Evolutionary conservation across 2,329 filamentous ascomycete species (phyloP).

Genomic region (Neophaeococcomyces aloes): DNA sequence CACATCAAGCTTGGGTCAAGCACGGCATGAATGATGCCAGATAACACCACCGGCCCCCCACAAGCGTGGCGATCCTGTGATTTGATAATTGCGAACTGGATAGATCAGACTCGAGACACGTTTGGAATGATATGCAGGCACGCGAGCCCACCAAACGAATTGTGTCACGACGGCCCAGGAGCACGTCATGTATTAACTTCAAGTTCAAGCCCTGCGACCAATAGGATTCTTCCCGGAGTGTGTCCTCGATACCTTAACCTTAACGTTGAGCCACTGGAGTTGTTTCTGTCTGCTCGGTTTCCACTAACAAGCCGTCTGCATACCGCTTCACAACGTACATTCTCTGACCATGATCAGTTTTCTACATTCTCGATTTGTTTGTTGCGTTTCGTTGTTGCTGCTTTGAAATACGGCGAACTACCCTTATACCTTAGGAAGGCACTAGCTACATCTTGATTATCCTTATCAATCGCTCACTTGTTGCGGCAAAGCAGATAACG

Average conservation of each 20-base stretch:
- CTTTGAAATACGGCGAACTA: conserved; percentile 4
- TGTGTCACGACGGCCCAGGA: not conserved
- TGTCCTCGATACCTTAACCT: not conserved
- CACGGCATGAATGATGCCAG: too few relatives aligned
- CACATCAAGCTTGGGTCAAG: not conserved
- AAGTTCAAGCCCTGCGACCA: not conserved
- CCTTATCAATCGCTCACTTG: too few relatives aligned
- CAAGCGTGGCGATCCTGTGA: too few relatives aligned
- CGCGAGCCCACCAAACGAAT: not conserved
- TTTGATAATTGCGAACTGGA: too few relatives aligned
- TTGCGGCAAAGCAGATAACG: too few relatives aligned
- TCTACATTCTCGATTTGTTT: not conserved
- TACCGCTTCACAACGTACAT: not conserved
- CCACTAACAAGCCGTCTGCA: not conserved
- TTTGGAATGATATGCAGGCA: not conserved
- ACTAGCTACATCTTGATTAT: too few relatives aligned
- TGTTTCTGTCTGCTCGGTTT: not conserved
- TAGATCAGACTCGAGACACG: not conserved
- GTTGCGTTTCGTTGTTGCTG: not conserved
- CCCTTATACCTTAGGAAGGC: too few relatives aligned
- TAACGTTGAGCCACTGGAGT: not conserved
- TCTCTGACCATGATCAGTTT: not conserved
- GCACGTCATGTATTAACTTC: not conserved
- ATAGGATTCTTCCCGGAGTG: not conserved
- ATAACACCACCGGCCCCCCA: too few relatives aligned